Percentiles rank a stretch among this genome's conserved stretches.
Evolutionary conservation across 805 yeast genomes (phyloP).

Genomic region (Saturnispora halmiae): DNA sequence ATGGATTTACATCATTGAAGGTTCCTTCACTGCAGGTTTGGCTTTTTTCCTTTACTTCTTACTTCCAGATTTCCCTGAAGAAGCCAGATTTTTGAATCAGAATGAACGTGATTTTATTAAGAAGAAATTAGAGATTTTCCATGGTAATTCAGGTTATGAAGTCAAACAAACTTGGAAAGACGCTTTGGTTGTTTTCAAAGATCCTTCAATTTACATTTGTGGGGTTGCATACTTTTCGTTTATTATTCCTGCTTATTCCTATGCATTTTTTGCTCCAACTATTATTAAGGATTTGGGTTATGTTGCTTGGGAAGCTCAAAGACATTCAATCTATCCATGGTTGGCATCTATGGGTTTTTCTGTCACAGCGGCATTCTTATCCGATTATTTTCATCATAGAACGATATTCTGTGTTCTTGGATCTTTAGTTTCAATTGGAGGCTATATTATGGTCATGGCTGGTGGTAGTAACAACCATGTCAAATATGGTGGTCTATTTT

Average conservation of each 20-base stretch:
- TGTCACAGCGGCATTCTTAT: slow-evolving; percentile 49
- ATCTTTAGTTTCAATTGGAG: slow-evolving; percentile 36
- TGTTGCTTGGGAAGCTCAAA: slow-evolving; percentile 66
- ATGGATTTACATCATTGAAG: slow-evolving; percentile 37
- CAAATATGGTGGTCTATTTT: slow-evolving; percentile 57
- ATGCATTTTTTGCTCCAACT: slow-evolving; percentile 64
- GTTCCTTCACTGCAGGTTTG: slow-evolving; percentile 29
- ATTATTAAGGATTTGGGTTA: slow-evolving; percentile 54
- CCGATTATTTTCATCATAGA: slow-evolving; percentile 47
- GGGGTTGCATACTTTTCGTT: slow-evolving; percentile 57
- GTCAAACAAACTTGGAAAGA: slow-evolving; percentile 38
- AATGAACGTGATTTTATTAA: slow-evolving; percentile 49
- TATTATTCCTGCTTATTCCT: slow-evolving; percentile 66
- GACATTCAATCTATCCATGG: slow-evolving; percentile 84
- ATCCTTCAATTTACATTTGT: slow-evolving; percentile 47
- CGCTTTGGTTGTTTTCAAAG: slow-evolving; percentile 44
- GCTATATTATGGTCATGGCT: slow-evolving; percentile 40
- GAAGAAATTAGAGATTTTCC: slow-evolving; percentile 49
- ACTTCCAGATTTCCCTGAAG: slow-evolving; percentile 67
- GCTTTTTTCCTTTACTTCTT: slow-evolving; percentile 33
- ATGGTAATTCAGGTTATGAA: slow-evolving; percentile 43
- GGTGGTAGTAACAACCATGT: slow-evolving; percentile 35
- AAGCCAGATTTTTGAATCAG: slow-evolving; percentile 42
- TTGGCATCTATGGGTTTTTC: slow-evolving; percentile 61
- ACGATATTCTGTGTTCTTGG: slow-evolving; percentile 32